phyloP scores from a whole-genome alignment of 495 filamentous ascomycete species.

The Ramalina intermedia region DNA sequence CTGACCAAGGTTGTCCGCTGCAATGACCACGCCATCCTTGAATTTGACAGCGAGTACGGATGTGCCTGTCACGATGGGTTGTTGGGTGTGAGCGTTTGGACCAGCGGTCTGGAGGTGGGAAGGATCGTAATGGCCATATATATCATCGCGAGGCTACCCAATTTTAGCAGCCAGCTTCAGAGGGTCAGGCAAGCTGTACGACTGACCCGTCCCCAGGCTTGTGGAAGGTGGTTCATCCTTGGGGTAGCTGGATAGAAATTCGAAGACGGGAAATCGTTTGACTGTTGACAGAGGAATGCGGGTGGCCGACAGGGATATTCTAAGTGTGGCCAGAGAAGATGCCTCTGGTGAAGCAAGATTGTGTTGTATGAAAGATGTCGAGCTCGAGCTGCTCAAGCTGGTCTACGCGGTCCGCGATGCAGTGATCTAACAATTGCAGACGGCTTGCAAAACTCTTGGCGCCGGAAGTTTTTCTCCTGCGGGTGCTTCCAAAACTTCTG shows the following conservation, averaged over 20 bases:
- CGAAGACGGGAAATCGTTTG: no score
- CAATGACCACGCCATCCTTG: conserved; percentile 89
- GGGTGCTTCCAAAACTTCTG: no score
- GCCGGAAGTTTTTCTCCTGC: no score
- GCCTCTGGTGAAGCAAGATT: no score
- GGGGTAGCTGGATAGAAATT: not conserved
- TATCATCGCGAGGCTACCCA: conserved; percentile 75
- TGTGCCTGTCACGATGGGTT: conserved; percentile 86
- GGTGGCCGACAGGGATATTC: no score
- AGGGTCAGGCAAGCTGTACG: conserved; percentile 10
- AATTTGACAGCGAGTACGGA: conserved; percentile 90
- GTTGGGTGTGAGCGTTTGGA: conserved; percentile 76
- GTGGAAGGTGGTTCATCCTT: conserved; percentile 83
- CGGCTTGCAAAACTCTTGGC: no score
- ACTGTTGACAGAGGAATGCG: no score
- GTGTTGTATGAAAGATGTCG: no score
- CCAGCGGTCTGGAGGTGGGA: conserved; percentile 60
- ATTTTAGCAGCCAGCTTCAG: conserved; percentile 18
- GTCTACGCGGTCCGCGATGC: no score
- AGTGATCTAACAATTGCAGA: no score
- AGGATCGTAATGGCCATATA: conserved; percentile 83
- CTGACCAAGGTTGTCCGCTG: conserved; percentile 86
- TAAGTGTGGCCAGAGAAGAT: no score
- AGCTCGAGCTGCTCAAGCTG: no score
- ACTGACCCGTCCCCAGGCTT: conserved; percentile 92